Conservation (phyloP, 2,329 filamentous ascomycete species). For the Xylariales sp. region DNA sequence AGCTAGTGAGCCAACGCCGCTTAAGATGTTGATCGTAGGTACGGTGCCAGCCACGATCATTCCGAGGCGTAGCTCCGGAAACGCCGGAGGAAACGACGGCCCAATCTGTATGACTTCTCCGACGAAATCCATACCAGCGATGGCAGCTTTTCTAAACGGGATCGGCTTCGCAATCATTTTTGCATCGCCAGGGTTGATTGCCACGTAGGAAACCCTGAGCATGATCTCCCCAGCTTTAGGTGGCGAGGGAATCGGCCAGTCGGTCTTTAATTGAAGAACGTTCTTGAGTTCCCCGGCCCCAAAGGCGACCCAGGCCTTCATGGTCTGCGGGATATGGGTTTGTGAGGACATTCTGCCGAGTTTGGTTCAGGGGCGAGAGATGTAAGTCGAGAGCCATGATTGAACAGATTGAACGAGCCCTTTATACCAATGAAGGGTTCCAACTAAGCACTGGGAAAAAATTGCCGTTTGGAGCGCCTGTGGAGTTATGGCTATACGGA, state of each 20-base stretch:
- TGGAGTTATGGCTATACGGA: too few species aligned
- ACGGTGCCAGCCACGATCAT: conserved; percentile 49
- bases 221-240: conserved; percentile 44
- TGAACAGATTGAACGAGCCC: background rate
- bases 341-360: conserved; percentile 6
- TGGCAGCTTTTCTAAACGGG: conserved; percentile 49
- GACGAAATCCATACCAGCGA: conserved; percentile 51
- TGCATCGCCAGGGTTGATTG: conserved; percentile 54
- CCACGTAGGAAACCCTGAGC: conserved; percentile 50
- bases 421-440: conserved; percentile 19
- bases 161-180: conserved; percentile 48
- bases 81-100: conserved; percentile 28
- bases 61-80: conserved; percentile 41
- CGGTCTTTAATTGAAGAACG: conserved; percentile 44
- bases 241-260: conserved; percentile 38
- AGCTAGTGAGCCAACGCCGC: conserved; percentile 51
- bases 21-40: conserved; percentile 43
- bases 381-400: background rate
- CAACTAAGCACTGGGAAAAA: background rate
- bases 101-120: conserved; percentile 50
- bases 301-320: conserved; percentile 48
- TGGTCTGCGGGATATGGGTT: conserved; percentile 39
- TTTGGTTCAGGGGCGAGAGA: background rate
- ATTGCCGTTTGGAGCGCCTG: conserved; percentile 1
- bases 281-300: conserved; percentile 44